phyloP scores from a whole-genome alignment of 148 eudicot genomes.

The Pharnaceum exiguum region DNA sequence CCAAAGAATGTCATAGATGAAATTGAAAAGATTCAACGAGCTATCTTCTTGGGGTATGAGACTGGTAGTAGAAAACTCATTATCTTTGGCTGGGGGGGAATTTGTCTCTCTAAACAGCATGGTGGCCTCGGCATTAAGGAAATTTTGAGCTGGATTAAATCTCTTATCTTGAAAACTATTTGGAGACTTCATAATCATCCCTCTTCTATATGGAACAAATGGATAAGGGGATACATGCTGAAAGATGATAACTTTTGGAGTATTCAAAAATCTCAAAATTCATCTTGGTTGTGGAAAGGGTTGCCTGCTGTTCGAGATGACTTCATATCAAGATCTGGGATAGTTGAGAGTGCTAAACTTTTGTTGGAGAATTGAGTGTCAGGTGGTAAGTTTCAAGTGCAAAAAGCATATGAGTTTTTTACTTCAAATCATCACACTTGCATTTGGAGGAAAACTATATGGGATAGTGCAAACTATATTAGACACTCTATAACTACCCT shows the following conservation, averaged over 20 bases:
- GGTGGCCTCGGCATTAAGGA: too few species aligned
- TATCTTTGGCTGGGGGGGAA: too few species aligned
- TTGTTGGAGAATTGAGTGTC: not conserved
- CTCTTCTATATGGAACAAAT: not conserved
- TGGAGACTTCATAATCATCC: not conserved
- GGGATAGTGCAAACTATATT: not conserved
- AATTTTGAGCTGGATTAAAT: not conserved
- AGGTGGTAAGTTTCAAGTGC: not conserved
- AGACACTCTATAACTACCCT: not conserved
- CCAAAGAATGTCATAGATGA: too few species aligned
- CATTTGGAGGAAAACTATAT: not conserved
- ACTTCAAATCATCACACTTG: not conserved
- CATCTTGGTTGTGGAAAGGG: not conserved
- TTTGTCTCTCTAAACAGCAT: too few species aligned
- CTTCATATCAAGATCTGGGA: not conserved
- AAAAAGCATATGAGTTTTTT: not conserved
- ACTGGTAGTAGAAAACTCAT: too few species aligned
- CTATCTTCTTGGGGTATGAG: too few species aligned
- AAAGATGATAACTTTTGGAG: not conserved
- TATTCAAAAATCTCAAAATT: not conserved
- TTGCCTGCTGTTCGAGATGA: not conserved
- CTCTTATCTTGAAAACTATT: not conserved
- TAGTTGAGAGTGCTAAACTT: not conserved
- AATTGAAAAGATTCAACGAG: too few species aligned
- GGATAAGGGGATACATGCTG: not conserved